These are phyloP conservation scores for Rubia yunnanensis DNA, from an alignment of 257 asterid species.

Conservation along the genomic window DNA sequence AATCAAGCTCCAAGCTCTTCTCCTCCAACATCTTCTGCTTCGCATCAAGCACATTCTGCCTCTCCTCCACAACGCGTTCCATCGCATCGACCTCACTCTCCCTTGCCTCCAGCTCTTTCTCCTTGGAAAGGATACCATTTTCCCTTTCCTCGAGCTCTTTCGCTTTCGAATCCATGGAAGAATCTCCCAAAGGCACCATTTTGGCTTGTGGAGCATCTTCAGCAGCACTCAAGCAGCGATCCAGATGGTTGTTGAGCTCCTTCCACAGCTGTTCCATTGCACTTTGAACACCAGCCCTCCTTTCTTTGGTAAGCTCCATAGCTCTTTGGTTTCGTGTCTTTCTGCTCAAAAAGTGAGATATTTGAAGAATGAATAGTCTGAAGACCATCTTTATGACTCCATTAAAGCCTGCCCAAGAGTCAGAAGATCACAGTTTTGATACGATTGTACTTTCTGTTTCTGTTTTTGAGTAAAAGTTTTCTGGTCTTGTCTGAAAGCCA, in stretches of 20 bases:
- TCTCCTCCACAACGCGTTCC: neutral
- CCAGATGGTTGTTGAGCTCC: neutral
- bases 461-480: neutral
- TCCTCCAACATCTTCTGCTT: neutral
- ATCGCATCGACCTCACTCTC: neutral
- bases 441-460: neutral
- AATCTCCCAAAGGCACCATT: neutral
- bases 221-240: conserved; percentile 1
- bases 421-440: no score
- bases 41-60: neutral
- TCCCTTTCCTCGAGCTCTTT: conserved; percentile 13
- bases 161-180: no score
- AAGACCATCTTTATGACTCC: neutral
- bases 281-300: neutral
- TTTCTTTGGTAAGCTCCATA: neutral
- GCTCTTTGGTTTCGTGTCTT: neutral
- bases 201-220: neutral
- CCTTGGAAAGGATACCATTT: neutral
- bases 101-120: neutral
- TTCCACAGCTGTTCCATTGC: neutral
- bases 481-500: neutral
- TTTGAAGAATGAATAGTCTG: no score
- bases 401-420: neutral
- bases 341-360: neutral
- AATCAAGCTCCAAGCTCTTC: neutral